These are phyloP conservation scores for Falciphora oryzae DNA, from an alignment of 2,329 filamentous ascomycete species.

Conservation along the genomic window DNA sequence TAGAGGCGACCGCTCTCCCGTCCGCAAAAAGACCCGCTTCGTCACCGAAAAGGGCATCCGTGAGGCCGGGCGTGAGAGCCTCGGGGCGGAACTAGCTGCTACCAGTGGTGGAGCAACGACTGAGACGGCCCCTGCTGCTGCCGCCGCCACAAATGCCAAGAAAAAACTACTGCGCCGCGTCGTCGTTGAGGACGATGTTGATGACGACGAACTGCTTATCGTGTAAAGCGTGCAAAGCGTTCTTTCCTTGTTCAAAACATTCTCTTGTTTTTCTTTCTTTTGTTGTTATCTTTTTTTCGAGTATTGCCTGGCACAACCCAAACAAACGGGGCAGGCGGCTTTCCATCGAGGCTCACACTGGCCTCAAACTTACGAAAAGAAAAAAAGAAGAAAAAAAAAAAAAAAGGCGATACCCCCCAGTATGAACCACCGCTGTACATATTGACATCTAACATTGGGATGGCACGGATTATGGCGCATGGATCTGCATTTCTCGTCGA, in stretches of 20 bases:
- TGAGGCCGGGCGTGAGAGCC: conserved; percentile 69
- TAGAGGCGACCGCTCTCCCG: conserved; percentile 33
- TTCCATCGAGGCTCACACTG: neutral
- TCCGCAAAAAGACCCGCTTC: conserved; percentile 71
- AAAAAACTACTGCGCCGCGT: conserved; percentile 24
- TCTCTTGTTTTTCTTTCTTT: neutral
- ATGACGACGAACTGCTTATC: conserved; percentile 44
- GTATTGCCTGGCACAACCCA: neutral
- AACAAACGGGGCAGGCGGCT: neutral
- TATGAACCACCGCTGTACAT: neutral
- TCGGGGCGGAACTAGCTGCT: conserved; percentile 45
- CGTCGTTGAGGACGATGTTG: conserved; percentile 32
- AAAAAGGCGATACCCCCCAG: neutral
- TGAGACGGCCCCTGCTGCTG: conserved; percentile 6
- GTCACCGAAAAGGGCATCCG: conserved; percentile 72
- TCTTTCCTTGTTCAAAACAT: neutral
- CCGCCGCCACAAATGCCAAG: neutral
- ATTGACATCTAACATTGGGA: neutral
- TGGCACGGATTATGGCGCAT: conserved; percentile 1
- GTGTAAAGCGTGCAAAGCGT: conserved; percentile 22
- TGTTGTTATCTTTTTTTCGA: neutral
- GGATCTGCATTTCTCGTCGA: neutral
- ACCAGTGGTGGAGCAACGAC: neutral
- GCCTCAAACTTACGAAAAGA: too few relatives aligned
- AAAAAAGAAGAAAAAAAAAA: neutral